These are phyloP conservation scores for Rhodotorula paludigena DNA, from an alignment of 768 basidiomycete species.

Conservation along the genomic window DNA sequence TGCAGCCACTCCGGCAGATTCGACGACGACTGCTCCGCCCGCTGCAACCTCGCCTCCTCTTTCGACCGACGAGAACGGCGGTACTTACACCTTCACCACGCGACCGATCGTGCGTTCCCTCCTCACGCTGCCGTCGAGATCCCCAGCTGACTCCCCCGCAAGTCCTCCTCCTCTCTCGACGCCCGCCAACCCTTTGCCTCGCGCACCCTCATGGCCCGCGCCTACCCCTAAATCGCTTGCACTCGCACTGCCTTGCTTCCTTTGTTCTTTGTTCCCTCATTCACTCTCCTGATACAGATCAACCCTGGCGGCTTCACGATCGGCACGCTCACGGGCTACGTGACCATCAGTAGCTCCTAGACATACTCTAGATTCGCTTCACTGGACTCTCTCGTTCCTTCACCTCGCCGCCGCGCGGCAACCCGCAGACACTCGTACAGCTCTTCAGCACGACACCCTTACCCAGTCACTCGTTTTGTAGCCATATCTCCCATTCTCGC, in stretches of 20 bases:
- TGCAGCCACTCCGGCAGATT: not conserved
- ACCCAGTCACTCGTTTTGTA: no score
- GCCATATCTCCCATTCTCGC: no score
- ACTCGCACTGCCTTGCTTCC: no score
- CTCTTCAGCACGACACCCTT: no score
- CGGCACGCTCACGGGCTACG: constrained; percentile 18
- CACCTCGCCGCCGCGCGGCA: no score
- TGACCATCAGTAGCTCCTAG: constrained; percentile 1
- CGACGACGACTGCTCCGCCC: not conserved
- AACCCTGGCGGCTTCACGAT: constrained; percentile 32
- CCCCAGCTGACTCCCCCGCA: not conserved
- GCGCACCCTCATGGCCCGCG: no score
- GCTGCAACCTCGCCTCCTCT: not conserved
- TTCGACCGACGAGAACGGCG: constrained; percentile 22
- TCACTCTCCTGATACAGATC: not conserved
- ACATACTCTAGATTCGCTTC: no score
- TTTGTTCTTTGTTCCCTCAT: no score
- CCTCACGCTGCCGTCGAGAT: not conserved
- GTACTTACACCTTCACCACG: constrained; percentile 13
- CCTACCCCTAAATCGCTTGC: no score
- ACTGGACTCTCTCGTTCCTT: no score
- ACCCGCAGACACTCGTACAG: no score
- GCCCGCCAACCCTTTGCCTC: not conserved
- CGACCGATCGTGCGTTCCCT: constrained; percentile 25
- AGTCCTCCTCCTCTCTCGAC: not conserved